Evolutionary conservation across 2,329 filamentous ascomycete genomes (phyloP), one percentile per base, ranked within the genome.

Genomic region (Penicillium sp.): DNA sequence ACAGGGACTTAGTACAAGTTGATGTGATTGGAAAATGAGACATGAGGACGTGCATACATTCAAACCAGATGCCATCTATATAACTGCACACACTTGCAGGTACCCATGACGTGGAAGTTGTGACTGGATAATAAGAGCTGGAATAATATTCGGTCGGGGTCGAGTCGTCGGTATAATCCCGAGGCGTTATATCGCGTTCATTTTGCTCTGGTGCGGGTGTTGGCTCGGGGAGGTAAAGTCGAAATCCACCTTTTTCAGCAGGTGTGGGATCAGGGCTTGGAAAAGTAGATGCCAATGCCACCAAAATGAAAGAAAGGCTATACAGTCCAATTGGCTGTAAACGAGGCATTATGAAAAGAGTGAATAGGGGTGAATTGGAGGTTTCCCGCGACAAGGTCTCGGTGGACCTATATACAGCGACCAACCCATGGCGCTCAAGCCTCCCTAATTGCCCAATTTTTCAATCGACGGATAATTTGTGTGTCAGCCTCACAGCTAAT

Each of bases 31-130:
- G n/a, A 12, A 48, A 29, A 20, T 2, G 15, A 27, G 22, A 20
- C 27, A 11, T 29, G 9, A 29, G 27, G n/a, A n/a, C 8, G 40
- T 14, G 40, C 27, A 6, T 49, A 54, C 52, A 25, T 8, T 54
- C 40, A 27, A 35, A 25, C 45, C 37, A 49, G 15, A 49, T 20
- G 11, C 46, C 52, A 33, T 54, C 29, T 12, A 49, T 33, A 22
- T 49, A 54, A 12, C 52, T 46, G 31, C 52, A 54, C 25, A 43
- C 52, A 29, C 52, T 54, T n/a, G 46, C 45, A 0, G 52, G 40
- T 23, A 26, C 29, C 45, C 37, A 49, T 18, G 52, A 54, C 6
- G 52, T 54, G 11, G 20, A 22, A 29, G 45, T 54, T 27, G 45
- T 40, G 6, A 49, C 33, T 48, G 46, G 20, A 9, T 26, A n/a